phyloP scores from a whole-genome alignment of 1,284 basidiomycete species.

The Cryptococcus jaspeensis region DNA sequence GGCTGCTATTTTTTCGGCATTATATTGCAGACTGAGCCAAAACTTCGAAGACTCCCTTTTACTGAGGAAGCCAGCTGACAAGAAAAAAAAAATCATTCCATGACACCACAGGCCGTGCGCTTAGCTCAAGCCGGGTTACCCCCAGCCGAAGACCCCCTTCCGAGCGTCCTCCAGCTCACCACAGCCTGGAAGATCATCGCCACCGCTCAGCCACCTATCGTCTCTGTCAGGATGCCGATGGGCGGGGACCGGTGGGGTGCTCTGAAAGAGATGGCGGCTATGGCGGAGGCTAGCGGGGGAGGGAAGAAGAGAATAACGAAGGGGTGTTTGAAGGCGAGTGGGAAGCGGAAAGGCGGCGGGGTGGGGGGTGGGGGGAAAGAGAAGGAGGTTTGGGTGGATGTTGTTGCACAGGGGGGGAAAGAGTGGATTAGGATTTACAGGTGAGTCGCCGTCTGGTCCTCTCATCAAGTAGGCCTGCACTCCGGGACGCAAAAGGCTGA shows the following conservation, averaged over 20 bases:
- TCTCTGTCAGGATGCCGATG: constrained; percentile 53
- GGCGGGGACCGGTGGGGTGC: constrained; percentile 3
- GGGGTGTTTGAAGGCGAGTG: constrained; percentile 25
- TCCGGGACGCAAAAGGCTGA: not conserved
- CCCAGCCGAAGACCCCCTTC: constrained; percentile 36
- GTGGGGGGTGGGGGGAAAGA: constrained; percentile 48
- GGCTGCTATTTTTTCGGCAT: not conserved
- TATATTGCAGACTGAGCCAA: not conserved
- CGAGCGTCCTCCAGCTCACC: constrained; percentile 39
- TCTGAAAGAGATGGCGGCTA: not conserved
- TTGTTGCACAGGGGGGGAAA: constrained; percentile 69
- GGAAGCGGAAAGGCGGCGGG: constrained; percentile 2
- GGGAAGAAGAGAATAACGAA: constrained; percentile 19
- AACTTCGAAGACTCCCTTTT: no score
- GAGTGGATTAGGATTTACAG: constrained; percentile 80
- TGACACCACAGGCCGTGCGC: not conserved
- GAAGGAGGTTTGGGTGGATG: constrained; percentile 59
- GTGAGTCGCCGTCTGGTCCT: constrained; percentile 54
- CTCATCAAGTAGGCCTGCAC: not conserved
- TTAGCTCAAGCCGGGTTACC: constrained; percentile 9
- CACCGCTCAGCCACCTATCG: constrained; percentile 60
- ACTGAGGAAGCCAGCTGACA: not conserved
- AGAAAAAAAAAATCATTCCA: not conserved
- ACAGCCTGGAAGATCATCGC: constrained; percentile 69
- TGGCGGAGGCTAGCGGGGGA: not conserved